Percentiles rank a stretch among this genome's conserved stretches.
Evolutionary conservation across 2,329 filamentous ascomycete genomes (phyloP).

Genomic region (Paraconiothyrium brasiliense): DNA sequence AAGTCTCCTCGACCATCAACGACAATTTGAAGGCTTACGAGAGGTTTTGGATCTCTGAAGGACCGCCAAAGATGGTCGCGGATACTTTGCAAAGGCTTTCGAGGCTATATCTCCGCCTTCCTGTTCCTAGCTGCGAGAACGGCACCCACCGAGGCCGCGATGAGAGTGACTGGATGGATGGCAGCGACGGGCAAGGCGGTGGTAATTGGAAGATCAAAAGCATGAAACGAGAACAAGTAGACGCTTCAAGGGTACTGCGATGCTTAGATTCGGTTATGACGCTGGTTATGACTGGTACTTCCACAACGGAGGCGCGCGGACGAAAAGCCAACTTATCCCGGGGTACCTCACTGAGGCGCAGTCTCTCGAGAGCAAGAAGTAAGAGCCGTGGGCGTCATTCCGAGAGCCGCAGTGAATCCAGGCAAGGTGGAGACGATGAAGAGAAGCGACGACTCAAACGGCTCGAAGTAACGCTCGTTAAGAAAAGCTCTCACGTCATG

Average conservation of each 20-base stretch:
- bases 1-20: conserved; percentile 21
- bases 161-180: conserved; percentile 34
- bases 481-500: conserved; percentile 25
- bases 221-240: conserved; percentile 33
- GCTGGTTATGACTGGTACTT: conserved; percentile 18
- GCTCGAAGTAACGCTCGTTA: conserved; percentile 37
- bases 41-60: conserved; percentile 30
- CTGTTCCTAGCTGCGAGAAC: conserved; percentile 34
- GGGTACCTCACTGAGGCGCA: conserved; percentile 15
- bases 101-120: conserved; percentile 33
- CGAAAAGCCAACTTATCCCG: conserved; percentile 17
- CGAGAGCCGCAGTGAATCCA: conserved; percentile 1
- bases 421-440: conserved; percentile 11
- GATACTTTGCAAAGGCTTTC: conserved; percentile 28
- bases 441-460: conserved; percentile 27
- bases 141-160: conserved; percentile 23
- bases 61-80: conserved; percentile 30
- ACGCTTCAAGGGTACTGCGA: conserved; percentile 27
- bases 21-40: conserved; percentile 29
- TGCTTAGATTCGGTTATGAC: conserved; percentile 29
- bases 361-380: conserved; percentile 17
- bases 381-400: conserved; percentile 16
- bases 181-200: conserved; percentile 31
- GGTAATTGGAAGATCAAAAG: conserved; percentile 31
- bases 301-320: conserved; percentile 7